These are phyloP conservation scores for Xanthoconium separans DNA, from an alignment of 1,284 basidiomycete species.

Conservation along the genomic window DNA sequence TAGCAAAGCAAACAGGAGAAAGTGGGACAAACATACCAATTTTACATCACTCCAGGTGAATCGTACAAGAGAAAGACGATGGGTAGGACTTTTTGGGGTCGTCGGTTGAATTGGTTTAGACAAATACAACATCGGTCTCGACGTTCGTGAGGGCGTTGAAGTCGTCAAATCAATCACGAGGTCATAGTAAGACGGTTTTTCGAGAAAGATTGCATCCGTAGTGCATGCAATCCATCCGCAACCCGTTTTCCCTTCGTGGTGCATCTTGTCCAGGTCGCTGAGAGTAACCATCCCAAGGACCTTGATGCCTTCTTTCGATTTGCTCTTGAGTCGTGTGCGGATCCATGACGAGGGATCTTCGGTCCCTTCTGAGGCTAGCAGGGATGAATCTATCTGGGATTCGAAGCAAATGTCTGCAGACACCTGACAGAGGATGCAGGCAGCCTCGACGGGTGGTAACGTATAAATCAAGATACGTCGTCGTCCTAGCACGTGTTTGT, in stretches of 20 bases:
- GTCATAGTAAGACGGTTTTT: slow-evolving; percentile 74
- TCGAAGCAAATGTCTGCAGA: slow-evolving; percentile 71
- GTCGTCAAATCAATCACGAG: slow-evolving; percentile 74
- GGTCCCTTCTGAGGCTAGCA: slow-evolving; percentile 19
- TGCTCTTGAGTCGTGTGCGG: slow-evolving; percentile 39
- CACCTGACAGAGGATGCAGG: slow-evolving; percentile 72
- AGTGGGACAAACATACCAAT: slow-evolving; percentile 45
- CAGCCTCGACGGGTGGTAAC: slow-evolving; percentile 71
- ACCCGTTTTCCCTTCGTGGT: slow-evolving; percentile 52
- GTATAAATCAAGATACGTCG: slow-evolving; percentile 74
- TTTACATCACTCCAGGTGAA: slow-evolving; percentile 81
- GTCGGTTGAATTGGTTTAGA: slow-evolving; percentile 46
- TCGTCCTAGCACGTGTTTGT: slow-evolving; percentile 73
- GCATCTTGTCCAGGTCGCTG: slow-evolving; percentile 62
- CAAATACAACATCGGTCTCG: slow-evolving; percentile 62
- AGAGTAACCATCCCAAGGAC: slow-evolving; percentile 78
- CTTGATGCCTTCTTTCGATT: slow-evolving; percentile 52
- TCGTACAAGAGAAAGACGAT: slow-evolving; percentile 58
- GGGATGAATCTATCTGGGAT: slow-evolving; percentile 41
- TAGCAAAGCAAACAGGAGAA: background rate
- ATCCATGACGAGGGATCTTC: slow-evolving; percentile 24
- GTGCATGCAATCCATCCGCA: slow-evolving; percentile 82
- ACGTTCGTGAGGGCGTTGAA: slow-evolving; percentile 54
- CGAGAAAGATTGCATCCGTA: slow-evolving; percentile 77
- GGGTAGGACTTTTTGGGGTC: slow-evolving; percentile 40